Percentiles rank a stretch among this genome's conserved stretches.
Evolutionary conservation across 2,329 filamentous ascomycete genomes (phyloP).

Genomic region (Epichloe aotearoae): DNA sequence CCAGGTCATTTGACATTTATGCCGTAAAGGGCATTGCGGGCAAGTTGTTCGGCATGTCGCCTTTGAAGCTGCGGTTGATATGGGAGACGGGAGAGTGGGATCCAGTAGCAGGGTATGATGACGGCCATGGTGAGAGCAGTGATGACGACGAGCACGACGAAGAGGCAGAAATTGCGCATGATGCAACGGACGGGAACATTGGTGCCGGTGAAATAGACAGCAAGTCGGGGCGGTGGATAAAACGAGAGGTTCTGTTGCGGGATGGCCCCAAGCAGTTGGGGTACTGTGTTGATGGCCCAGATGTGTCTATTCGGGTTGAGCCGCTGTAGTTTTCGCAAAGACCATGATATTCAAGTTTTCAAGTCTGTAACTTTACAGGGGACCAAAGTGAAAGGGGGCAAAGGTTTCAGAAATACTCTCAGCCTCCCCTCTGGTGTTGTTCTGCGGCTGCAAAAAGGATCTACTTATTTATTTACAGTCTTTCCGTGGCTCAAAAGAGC

Average conservation of each 20-base stretch:
- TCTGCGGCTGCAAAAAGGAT: too few species aligned
- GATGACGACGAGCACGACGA: constrained; percentile 31
- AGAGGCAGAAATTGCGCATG: constrained; percentile 16
- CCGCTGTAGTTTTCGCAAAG: constrained; percentile 8
- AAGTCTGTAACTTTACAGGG: too few species aligned
- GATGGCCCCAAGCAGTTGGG: constrained; percentile 72
- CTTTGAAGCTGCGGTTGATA: constrained; percentile 52
- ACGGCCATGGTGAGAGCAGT: constrained; percentile 40
- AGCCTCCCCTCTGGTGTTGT: too few species aligned
- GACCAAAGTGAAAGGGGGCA: too few species aligned
- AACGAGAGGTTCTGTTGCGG: constrained; percentile 65
- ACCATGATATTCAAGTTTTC: too few species aligned
- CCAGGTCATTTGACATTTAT: constrained; percentile 69
- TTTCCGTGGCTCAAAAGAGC: too few species aligned
- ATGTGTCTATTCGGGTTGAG: constrained; percentile 62
- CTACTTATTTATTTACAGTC: too few species aligned
- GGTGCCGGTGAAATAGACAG: constrained; percentile 8
- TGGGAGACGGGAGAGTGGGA: constrained; percentile 93
- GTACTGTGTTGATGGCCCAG: constrained; percentile 64
- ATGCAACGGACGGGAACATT: neutral
- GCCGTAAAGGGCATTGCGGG: constrained; percentile 66
- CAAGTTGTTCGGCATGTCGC: constrained; percentile 51
- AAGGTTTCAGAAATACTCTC: too few species aligned
- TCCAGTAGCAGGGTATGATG: constrained; percentile 52
- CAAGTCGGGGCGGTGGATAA: constrained; percentile 49